Percentiles rank a stretch among this genome's conserved stretches.
These are phyloP conservation scores for Castanea sativa DNA, from an alignment of 306 rosid species.

Conservation along the genomic window DNA sequence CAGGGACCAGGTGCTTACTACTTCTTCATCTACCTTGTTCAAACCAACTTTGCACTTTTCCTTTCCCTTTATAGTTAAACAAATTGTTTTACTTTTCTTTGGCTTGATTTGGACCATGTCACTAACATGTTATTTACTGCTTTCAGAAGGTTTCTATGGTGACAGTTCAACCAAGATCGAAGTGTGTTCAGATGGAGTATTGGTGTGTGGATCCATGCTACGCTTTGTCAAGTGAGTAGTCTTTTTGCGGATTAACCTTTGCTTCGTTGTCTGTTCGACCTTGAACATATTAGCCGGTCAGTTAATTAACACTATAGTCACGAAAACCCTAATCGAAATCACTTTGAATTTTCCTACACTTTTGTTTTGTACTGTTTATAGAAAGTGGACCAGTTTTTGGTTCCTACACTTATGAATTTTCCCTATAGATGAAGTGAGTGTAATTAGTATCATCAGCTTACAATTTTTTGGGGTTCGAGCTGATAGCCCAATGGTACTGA, in stretches of 20 bases:
- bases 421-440: too few species aligned
- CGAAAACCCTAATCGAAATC: not conserved
- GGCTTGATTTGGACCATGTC: not conserved
- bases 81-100: not conserved
- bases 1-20: not conserved
- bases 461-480: too few species aligned
- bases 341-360: not conserved
- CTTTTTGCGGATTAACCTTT: constrained; percentile 22
- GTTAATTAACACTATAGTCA: not conserved
- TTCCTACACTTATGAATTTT: too few species aligned
- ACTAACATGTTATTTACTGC: not conserved
- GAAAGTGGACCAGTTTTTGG: too few species aligned
- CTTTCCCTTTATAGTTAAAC: not conserved
- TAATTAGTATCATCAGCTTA: too few species aligned
- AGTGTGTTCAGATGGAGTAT: too few species aligned
- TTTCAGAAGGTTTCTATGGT: not conserved
- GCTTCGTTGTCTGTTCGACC: constrained; percentile 57
- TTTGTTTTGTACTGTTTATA: not conserved
- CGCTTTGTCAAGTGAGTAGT: constrained; percentile 28
- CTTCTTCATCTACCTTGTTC: not conserved
- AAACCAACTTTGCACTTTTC: not conserved
- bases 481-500: too few species aligned
- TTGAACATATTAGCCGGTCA: constrained; percentile 3
- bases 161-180: not conserved
- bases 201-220: constrained; percentile 38